Base-by-base conservation (phyloP, 148 eudicot species). In the Vaccinium myrtillus region DNA sequence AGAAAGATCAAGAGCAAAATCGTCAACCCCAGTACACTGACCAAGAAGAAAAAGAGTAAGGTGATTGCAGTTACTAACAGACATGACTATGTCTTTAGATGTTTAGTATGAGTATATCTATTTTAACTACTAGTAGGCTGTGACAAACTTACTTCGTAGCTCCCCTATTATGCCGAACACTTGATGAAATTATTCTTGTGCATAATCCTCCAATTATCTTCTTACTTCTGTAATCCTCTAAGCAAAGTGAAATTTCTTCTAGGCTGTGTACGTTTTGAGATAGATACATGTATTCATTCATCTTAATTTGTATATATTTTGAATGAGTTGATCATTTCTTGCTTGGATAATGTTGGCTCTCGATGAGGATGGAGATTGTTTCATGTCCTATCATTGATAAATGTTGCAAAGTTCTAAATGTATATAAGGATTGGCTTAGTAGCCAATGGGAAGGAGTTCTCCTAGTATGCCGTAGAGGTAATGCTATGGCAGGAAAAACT, bases 141-240 rank as follows among this genome's bases (percentile, higher is more conserved):
- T 12, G 80, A 49, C 8, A 30, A 53, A 53, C 55, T 9, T 77
- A 30, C 84, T 81, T n/a, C 8, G 10, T 85, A 69, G 46, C 53
- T 80, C 27, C 76, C 7, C 74, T 8, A 25, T 32, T 73, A 30
- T 70, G 48, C 74, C 43, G 70, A 32, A 81, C 3, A 10, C 25
- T 81, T 56, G 61, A 6, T 69, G 71, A 75, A 48, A 43, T 32
- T 74, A 56, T 36, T 76, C 18, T 82, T 82, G 84, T 71, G 21
- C 78, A 71, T 82, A 15, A 10, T 82, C 51, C 53, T 71, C 56
- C 19, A 61, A 81, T 6, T 4, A 59, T 49, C 43, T 75, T 85
- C 30, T 65, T 23, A 59, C 15, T 50, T 4, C 15, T 43, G 46
- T 43, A 43, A 43, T 43, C 46, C 46, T 43, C 46, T 43, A 43